Evolutionary conservation across 2,329 filamentous ascomycete genomes (phyloP).

Genomic region (Cladosporium cucumerinum): DNA sequence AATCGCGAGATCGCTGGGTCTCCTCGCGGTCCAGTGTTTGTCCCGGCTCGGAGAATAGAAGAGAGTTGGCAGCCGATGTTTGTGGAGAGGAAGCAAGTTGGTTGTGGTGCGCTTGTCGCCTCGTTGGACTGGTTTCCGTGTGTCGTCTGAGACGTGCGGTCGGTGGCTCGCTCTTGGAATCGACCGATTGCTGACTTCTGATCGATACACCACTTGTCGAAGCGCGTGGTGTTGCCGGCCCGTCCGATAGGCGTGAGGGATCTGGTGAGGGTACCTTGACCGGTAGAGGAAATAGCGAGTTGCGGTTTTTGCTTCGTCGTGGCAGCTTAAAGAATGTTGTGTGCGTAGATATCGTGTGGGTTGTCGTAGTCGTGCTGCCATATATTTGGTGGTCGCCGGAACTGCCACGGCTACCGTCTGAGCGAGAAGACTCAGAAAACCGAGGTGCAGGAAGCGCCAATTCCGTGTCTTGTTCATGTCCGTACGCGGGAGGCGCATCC

Average conservation of each 20-base stretch:
- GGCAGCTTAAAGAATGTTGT: slow-evolving; percentile 78
- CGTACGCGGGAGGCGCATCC: slow-evolving; percentile 54
- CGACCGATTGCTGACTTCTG: slow-evolving; percentile 16
- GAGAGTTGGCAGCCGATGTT: slow-evolving; percentile 49
- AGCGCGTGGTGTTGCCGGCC: slow-evolving; percentile 38
- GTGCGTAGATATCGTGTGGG: slow-evolving; percentile 57
- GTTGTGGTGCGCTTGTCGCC: slow-evolving; percentile 21
- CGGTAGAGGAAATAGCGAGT: slow-evolving; percentile 83
- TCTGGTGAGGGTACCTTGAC: slow-evolving; percentile 60
- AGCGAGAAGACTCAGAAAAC: slow-evolving; percentile 82
- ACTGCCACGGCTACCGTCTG: slow-evolving; percentile 65
- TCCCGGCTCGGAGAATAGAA: slow-evolving; percentile 47
- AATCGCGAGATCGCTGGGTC: slow-evolving; percentile 64
- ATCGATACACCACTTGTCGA: slow-evolving; percentile 17
- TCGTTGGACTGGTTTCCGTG: slow-evolving; percentile 28
- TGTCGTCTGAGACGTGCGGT: slow-evolving; percentile 21
- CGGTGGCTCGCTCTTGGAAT: not conserved
- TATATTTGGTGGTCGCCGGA: slow-evolving; percentile 56
- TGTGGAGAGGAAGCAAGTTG: slow-evolving; percentile 43
- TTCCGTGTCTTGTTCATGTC: slow-evolving; percentile 59
- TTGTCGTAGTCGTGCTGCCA: slow-evolving; percentile 56
- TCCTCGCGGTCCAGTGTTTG: slow-evolving; percentile 55
- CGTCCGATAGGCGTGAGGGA: slow-evolving; percentile 39
- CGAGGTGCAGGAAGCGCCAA: slow-evolving; percentile 63
- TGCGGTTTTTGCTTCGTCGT: slow-evolving; percentile 70